phyloP scores from a whole-genome alignment of 345 rosid genomes.

The Rhodamnia argentea region DNA sequence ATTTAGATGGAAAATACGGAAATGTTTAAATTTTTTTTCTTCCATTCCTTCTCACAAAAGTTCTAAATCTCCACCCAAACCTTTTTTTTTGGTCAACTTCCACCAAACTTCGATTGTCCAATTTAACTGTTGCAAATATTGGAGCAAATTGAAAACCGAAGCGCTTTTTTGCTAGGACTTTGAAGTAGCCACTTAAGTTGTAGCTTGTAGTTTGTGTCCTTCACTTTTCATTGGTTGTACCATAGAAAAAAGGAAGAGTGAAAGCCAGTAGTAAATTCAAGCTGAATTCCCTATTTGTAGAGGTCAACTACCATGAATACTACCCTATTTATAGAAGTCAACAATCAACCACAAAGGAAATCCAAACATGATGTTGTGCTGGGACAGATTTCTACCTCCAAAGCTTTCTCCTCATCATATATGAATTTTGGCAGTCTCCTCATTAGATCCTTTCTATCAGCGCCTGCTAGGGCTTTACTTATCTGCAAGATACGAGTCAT shows the following conservation, averaged over 20 bases:
- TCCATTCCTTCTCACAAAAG: neutral
- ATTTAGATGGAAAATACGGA: neutral
- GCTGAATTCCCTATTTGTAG: neutral
- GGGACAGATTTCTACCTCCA: constrained; percentile 21
- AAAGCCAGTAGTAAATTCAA: neutral
- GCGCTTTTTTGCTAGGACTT: neutral
- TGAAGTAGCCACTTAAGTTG: neutral
- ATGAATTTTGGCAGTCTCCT: constrained; percentile 37
- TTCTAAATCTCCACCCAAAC: neutral
- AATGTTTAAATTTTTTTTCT: neutral
- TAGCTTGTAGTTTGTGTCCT: neutral
- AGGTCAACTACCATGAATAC: neutral
- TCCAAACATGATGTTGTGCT: neutral
- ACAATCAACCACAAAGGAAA: neutral
- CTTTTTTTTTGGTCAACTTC: neutral
- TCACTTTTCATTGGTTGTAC: neutral
- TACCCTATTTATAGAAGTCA: neutral
- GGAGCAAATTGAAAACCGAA: neutral
- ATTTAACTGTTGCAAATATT: neutral
- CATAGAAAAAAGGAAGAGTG: neutral
- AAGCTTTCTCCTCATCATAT: constrained; percentile 44
- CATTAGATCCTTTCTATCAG: constrained; percentile 33
- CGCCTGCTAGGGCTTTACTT: constrained; percentile 28
- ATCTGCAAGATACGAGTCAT: constrained; percentile 6
- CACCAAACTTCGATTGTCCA: neutral